Percentiles rank a stretch among this genome's conserved stretches.
Conservation (phyloP, 108 stramenopile genomes). For the Cyclostephanos tholiformis region DNA sequence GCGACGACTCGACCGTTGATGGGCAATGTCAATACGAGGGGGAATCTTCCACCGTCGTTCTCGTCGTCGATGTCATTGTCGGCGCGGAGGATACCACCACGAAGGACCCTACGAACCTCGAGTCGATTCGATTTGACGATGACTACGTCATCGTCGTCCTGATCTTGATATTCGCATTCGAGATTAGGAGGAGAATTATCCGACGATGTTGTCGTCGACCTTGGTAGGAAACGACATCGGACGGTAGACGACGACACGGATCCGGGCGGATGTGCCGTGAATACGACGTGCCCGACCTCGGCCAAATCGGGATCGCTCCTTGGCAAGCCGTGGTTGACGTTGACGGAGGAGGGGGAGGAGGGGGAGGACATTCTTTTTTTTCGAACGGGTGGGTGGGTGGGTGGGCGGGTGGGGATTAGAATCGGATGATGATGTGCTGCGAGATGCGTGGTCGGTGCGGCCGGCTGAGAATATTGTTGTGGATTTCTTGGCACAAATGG, state of each 20-base stretch:
- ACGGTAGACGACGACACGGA: constrained; percentile 50
- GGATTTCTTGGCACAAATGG: too few species aligned
- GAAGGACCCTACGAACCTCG: constrained; percentile 58
- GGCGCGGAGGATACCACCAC: neutral
- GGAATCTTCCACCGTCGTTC: constrained; percentile 52
- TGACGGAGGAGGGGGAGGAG: neutral
- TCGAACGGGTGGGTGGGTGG: too few species aligned
- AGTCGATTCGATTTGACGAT: constrained; percentile 67
- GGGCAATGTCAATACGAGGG: constrained; percentile 61
- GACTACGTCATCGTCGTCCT: constrained; percentile 51
- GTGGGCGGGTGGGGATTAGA: too few species aligned
- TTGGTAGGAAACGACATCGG: constrained; percentile 65
- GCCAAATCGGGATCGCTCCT: neutral
- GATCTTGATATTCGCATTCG: constrained; percentile 6
- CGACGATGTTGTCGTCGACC: too few species aligned
- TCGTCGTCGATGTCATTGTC: neutral
- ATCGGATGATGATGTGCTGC: neutral
- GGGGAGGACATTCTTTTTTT: neutral
- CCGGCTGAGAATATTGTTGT: too few species aligned
- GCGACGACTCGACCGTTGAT: constrained; percentile 74
- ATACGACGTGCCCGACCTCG: constrained; percentile 73
- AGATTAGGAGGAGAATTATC: neutral
- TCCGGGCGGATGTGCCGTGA: constrained; percentile 78
- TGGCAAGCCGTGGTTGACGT: neutral
- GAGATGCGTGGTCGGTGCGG: too few species aligned